Evolutionary conservation across 1,284 basidiomycete genomes (phyloP).

Genomic region (Leccinum proximum): DNA sequence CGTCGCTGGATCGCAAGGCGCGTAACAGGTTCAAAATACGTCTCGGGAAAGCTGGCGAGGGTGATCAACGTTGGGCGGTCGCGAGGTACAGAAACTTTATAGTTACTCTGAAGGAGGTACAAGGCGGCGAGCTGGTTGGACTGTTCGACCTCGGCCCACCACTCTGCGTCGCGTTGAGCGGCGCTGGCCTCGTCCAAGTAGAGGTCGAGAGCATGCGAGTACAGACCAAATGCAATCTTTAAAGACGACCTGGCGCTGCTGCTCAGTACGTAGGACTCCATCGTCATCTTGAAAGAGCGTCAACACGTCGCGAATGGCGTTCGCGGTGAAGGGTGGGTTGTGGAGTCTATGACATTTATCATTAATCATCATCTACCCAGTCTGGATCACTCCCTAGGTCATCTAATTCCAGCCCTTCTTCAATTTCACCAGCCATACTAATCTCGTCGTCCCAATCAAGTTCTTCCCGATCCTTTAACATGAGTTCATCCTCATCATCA

Average conservation of each 20-base stretch:
- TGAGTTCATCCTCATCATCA: no score
- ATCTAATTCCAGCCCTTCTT: no score
- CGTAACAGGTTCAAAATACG: slow-evolving; percentile 49
- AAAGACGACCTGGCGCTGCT: slow-evolving; percentile 26
- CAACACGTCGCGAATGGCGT: slow-evolving; percentile 16
- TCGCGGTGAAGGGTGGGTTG: slow-evolving; percentile 18
- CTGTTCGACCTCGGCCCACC: slow-evolving; percentile 68
- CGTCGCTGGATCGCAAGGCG: slow-evolving; percentile 41
- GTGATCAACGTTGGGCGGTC: slow-evolving; percentile 6
- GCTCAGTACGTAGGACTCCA: not conserved
- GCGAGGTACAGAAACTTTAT: not conserved
- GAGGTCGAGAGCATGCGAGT: slow-evolving; percentile 54
- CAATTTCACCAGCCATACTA: no score
- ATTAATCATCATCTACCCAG: no score
- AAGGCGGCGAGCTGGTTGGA: slow-evolving; percentile 47
- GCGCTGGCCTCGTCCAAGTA: slow-evolving; percentile 59
- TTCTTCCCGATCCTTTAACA: no score
- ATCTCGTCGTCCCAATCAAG: no score
- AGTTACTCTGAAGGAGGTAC: slow-evolving; percentile 66
- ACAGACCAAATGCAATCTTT: slow-evolving; percentile 53
- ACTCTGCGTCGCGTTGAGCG: slow-evolving; percentile 68
- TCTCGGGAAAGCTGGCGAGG: slow-evolving; percentile 49
- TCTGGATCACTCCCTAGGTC: no score
- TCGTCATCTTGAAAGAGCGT: slow-evolving; percentile 19
- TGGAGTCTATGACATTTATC: no score